These are phyloP conservation scores for Phytophthora podocarpi DNA, from an alignment of 352 stramenopile genomes.

Conservation along the genomic window DNA sequence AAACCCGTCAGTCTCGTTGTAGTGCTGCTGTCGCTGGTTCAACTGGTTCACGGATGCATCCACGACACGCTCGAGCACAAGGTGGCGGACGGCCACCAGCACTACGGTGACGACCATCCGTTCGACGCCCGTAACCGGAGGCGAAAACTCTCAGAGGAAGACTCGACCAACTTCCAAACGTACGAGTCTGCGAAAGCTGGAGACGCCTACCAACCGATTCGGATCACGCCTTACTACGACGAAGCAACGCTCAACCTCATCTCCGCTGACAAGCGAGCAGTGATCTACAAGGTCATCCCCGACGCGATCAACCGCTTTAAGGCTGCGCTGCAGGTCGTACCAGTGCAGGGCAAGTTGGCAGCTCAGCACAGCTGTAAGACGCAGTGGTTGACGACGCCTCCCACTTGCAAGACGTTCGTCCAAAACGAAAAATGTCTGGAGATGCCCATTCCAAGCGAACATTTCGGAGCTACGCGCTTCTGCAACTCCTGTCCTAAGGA, in stretches of 20 bases:
- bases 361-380: constrained; percentile 64
- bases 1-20: background rate
- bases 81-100: constrained; percentile 23
- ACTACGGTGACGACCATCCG: constrained; percentile 34
- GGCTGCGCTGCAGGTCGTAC: constrained; percentile 58
- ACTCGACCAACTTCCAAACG: constrained; percentile 36
- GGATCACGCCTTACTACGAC: constrained; percentile 80
- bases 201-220: constrained; percentile 55
- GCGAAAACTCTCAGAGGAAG: constrained; percentile 10
- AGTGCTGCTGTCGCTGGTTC: background rate
- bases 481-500: constrained; percentile 52
- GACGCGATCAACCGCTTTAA: constrained; percentile 71
- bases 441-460: constrained; percentile 65
- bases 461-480: constrained; percentile 57
- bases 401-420: constrained; percentile 60
- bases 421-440: constrained; percentile 66
- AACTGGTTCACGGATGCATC: constrained; percentile 38
- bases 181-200: constrained; percentile 41
- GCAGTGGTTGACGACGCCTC: constrained; percentile 60
- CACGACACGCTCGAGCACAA: constrained; percentile 39
- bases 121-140: constrained; percentile 18
- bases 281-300: constrained; percentile 65
- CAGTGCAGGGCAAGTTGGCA: constrained; percentile 63
- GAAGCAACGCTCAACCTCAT: constrained; percentile 51
- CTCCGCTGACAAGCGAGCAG: constrained; percentile 38